These are phyloP conservation scores for Rhododendron vialii DNA, from an alignment of 148 eudicot genomes.

Conservation along the genomic window DNA sequence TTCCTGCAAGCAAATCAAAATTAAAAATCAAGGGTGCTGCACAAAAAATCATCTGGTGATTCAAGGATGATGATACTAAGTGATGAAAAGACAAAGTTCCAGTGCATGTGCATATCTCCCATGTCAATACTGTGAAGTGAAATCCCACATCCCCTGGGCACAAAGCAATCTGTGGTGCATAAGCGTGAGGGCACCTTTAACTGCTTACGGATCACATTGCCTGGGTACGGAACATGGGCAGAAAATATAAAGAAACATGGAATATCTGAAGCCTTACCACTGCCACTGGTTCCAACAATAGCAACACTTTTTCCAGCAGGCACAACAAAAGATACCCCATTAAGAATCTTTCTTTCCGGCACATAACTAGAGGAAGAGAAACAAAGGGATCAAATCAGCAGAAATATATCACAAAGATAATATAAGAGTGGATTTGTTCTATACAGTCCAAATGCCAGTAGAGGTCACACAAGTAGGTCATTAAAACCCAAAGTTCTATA, in stretches of 20 bases:
- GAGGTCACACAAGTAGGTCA: background rate
- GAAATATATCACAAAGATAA: background rate
- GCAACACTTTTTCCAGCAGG: conserved; percentile 96
- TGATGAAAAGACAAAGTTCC: background rate
- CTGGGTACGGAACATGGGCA: background rate
- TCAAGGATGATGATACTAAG: background rate
- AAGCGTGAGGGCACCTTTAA: background rate
- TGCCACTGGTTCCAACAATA: conserved; percentile 97
- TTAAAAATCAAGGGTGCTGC: background rate
- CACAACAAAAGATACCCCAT: conserved; percentile 85
- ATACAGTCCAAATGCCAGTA: background rate
- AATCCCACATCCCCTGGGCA: background rate
- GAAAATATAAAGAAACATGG: background rate
- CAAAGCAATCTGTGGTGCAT: background rate
- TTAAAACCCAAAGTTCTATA: background rate
- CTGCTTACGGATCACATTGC: background rate
- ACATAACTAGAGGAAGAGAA: conserved; percentile 52
- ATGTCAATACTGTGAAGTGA: background rate
- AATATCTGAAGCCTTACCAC: conserved; percentile 57
- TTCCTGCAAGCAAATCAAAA: conserved; percentile 45
- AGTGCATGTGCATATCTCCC: background rate
- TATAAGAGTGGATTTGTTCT: background rate
- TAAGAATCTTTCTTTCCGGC: conserved; percentile 88
- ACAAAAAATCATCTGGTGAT: background rate
- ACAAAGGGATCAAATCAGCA: conserved; percentile 16